Conservation (phyloP, 164 flowering plant species). For the Malania oleifera region DNA sequence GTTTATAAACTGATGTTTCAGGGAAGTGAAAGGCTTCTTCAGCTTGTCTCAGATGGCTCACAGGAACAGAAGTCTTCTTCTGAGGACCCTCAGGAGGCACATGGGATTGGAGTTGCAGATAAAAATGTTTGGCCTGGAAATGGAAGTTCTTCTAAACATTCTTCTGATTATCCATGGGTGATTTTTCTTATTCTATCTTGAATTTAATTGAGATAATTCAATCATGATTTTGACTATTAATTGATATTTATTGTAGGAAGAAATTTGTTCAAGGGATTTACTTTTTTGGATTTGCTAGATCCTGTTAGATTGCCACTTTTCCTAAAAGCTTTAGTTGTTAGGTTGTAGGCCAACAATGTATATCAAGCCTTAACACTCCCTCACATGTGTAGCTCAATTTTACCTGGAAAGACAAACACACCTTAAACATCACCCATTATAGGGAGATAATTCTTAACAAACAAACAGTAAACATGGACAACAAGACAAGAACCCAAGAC, state of each 20-base stretch:
- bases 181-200: slow-evolving; percentile 6
- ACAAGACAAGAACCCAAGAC: no score
- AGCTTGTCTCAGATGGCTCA: slow-evolving; percentile 52
- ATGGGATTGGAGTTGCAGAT: slow-evolving; percentile 8
- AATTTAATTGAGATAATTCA: background rate
- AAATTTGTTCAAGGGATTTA: background rate
- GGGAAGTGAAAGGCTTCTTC: slow-evolving; percentile 91
- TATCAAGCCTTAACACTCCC: no score
- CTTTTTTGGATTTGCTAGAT: background rate
- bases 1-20: slow-evolving; percentile 18
- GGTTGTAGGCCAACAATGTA: no score
- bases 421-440: no score
- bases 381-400: no score
- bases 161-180: slow-evolving; percentile 42
- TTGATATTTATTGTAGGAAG: background rate
- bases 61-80: slow-evolving; percentile 11
- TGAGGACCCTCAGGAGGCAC: background rate
- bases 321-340: no score
- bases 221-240: background rate
- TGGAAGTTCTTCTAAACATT: slow-evolving; percentile 8
- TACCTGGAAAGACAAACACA: no score
- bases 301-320: no score
- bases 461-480: no score
- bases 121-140: slow-evolving; percentile 14
- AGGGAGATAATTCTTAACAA: no score